Evolutionary conservation across 2,329 filamentous ascomycete species (phyloP), one percentile per base, ranked within the genome.

Genomic region (Hypoxylon sp.): DNA sequence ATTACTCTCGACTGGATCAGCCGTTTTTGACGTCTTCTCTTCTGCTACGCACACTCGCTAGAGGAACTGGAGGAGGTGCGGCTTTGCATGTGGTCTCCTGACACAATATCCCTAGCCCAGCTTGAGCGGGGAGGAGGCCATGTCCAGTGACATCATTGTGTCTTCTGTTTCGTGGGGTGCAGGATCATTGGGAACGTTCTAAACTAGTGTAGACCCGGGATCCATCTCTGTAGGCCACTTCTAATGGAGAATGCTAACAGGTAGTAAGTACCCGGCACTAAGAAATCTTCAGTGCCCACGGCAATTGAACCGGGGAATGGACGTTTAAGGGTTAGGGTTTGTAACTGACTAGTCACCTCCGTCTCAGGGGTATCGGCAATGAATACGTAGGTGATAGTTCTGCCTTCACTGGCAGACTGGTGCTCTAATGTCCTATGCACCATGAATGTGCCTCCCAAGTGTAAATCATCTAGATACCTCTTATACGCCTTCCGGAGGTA

Each of bases 61-160:
- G 55, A 11, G 29, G 14, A 29, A 47, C 29, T 14, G 11, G 21
- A 57, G 27, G 37, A 9, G 27, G 11, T 5, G 45, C 14, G 46
- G 34, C 23, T 23, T 58, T 32, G 7, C n/a, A 46, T 7, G 16
- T 48, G 23, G 19, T 27, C 23, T 16, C 51, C 21, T 37, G 19
- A 16, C 21, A 25, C 21, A 30, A 34, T 19, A 14, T 30, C 5
- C 41, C 19, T 43, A 47, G 23, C 25, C 21, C 19, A 50, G 30
- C 39, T 45, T 27, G 30, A 45, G 34, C n/a, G 58, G 37, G 16
- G 9, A 58, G 41, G 39, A 52, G 12, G 27, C 46, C 16, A 58
- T 52, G 61, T 52, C 27, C 39, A 16, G 65, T 67, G 65, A 67
- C 65, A 67, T 67, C 65, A 64, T 45, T 19, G 32, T 16, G 29